Evolutionary conservation across 306 rosid genomes (phyloP), one percentile per base, ranked within the genome.

Genomic region (Acacia confusa): DNA sequence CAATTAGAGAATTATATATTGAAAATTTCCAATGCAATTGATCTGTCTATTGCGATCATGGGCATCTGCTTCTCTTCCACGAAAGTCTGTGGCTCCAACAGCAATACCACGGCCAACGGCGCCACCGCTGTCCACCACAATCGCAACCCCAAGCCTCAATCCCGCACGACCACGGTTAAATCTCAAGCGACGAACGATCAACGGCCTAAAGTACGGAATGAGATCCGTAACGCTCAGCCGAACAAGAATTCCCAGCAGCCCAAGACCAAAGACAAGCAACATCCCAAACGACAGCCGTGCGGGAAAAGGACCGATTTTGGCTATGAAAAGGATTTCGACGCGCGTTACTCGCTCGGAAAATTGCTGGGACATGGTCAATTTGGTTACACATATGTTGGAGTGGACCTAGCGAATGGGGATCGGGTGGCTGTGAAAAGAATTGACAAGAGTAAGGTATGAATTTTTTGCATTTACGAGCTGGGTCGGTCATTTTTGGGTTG

Each of bases 261-360:
- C 28, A 85, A 76, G 57, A 44, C 78, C 32, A 89, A 79, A 69
- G 83, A 79, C 32, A 91, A 88, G 80, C 63, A 25, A 1, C 17
- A 11, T 53, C 32, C 86, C 3, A 74, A 89, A 61, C 75, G 90
- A 38, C 87, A 74, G 32, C 90, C 99, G 0, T 93, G 97, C 63
- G 99, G 99, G 7, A 93, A 90, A 82, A 90, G 97, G n/a, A 96
- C 99, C 16, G 99, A 96, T 89, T 96, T 96, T 30, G 99, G 99
- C 24, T 96, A 96, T 64, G 83, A 85, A 34, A 96, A 96, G 60
- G 88, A 93, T 67, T 96, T 96, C 68, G 91, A 87, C 14, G 57
- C 25, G 71, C 79, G 89, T 0, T 96, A 91, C 83, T 77, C 92
- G 78, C 90, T 96, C 16, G 99, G 98, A 70, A 96, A 96, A 80